Base-by-base conservation (phyloP, 176 grass and related monocot genomes). In the Alloteropsis semialata region DNA sequence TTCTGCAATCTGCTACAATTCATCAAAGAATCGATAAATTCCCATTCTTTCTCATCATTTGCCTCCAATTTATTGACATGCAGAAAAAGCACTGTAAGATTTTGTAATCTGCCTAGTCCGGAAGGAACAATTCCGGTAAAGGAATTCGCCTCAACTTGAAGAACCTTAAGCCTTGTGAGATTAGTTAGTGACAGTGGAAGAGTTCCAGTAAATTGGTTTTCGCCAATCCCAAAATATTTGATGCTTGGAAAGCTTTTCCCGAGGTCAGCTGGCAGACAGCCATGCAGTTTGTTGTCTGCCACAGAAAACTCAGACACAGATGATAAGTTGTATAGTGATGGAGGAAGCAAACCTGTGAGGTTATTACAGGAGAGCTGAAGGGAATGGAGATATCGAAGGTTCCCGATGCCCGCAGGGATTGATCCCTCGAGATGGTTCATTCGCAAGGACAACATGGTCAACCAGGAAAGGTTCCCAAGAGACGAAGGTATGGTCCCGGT, bases 311-410 rank as follows among this genome's bases (percentile, higher is more conserved):
- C 0, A 11, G 21, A 51, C 11, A 84, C 22, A 66, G 72, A 82
- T 28, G 81, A 82, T 14, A 73, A 41, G 22, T 73, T 82, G 69
- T 62, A 73, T 22, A 74, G 2, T 3, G 38, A 60, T 34, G 69
- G 53, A n/a, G 66, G 80, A 69, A 81, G 6, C 53, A 34, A 33
- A 60, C 53, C 67, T 34, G 80, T 60, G 37, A 81, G 25, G 18
- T 71, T 59, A 5, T 81, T 81, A 4, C 28, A 8, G 30, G 79
- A 41, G 34, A 81, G 50, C 24, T 81, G 79, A 58, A 57, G 81
- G 21, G 19, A 28, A 17, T 4, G 1, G 15, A 74, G 81, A 21
- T 39, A 25, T 29, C 70, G 42, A 71, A 30, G 54, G 10, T 54
- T 84, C 16, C 59, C 81, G 2, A 84, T 64, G 10, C n/a, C 17